Base-by-base conservation (phyloP, 2,329 filamentous ascomycete genomes). In the Endoconidiophora laricicola region DNA sequence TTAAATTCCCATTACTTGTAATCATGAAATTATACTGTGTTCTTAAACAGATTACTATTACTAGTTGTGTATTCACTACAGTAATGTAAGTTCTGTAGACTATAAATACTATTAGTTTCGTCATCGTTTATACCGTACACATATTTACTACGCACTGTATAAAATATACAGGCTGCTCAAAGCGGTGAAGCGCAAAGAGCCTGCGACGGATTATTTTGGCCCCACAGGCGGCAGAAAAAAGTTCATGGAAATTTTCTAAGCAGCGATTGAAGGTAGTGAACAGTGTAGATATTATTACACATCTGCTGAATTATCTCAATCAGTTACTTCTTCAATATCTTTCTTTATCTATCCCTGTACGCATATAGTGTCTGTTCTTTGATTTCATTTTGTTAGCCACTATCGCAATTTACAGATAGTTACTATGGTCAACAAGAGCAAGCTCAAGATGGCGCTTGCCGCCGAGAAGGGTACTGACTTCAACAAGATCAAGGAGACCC, bases 391-490 rank as follows among this genome's bases (percentile, higher is more conserved):
- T 24, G 16, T 39, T 40, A 29, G 20, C 22, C 39, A 2, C 16
- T 16, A 12, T 33, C 14, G 5, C 29, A 37, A 6, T 16, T 18
- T n/a, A 51, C 43, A 42, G 12, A 46, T 26, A 6, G 18, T n/a
- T 41, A 55, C 40, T 26, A 69, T 69, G 66, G 66, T 66, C 46
- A 63, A 61, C 22, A 69, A 66, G 60, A 67, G 67, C 59, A 73
- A 70, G 56, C 63, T 78, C 49, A 73, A 71, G 61, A 62, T 71
- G 60, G 74, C 74, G 7, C 63, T 78, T 14, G 68, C 67, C 44
- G 70, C 70, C 39, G 70, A 78, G 46, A 75, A 77, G 60, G 69
- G 71, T 42, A 60, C 63, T 12, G 73, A 78, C 53, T 71, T 71
- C 44, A 65, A 70, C 56, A 73, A 74, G 57, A 56, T 70, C 40